A percentile compares a stretch with the other conserved stretches of the same genome.
These are phyloP conservation scores for Fusarium sp. DNA, from an alignment of 2,329 filamentous ascomycete genomes.

Conservation along the genomic window DNA sequence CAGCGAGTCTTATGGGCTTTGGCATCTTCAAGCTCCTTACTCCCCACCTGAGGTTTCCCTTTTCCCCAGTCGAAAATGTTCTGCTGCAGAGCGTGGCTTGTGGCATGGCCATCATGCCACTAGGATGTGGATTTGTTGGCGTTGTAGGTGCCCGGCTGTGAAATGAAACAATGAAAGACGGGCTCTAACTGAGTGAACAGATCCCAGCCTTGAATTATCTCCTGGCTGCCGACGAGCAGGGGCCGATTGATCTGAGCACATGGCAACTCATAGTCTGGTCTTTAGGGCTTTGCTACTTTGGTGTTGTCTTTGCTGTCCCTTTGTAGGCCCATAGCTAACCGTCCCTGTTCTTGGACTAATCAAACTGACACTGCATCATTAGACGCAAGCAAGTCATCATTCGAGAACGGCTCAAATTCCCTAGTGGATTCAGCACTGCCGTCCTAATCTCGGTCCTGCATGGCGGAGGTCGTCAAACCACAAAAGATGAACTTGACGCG, in stretches of 20 bases:
- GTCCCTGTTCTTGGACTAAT: background rate
- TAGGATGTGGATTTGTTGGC: slow-evolving; percentile 95
- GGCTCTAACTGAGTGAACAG: slow-evolving; percentile 46
- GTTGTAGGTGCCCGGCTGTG: slow-evolving; percentile 63
- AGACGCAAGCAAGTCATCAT: slow-evolving; percentile 90
- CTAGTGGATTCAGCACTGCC: slow-evolving; percentile 94
- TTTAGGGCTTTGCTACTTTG: slow-evolving; percentile 93
- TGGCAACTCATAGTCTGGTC: slow-evolving; percentile 90
- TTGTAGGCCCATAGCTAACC: slow-evolving; percentile 58
- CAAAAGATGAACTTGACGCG: slow-evolving; percentile 51
- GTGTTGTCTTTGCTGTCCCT: slow-evolving; percentile 95
- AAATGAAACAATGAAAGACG: background rate
- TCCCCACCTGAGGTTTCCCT: slow-evolving; percentile 79
- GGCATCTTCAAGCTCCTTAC: slow-evolving; percentile 88
- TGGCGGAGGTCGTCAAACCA: slow-evolving; percentile 60
- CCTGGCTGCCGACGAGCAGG: slow-evolving; percentile 79
- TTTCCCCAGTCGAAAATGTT: slow-evolving; percentile 95
- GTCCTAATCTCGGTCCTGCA: slow-evolving; percentile 93
- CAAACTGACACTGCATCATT: slow-evolving; percentile 3
- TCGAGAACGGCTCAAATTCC: slow-evolving; percentile 90
- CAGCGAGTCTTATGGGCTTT: slow-evolving; percentile 92
- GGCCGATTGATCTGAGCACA: slow-evolving; percentile 77
- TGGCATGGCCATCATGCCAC: slow-evolving; percentile 94
- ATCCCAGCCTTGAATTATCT: slow-evolving; percentile 93
- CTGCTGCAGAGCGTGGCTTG: slow-evolving; percentile 96